Percentiles rank a stretch among this genome's conserved stretches.
phyloP scores from a whole-genome alignment of 164 flowering plant species.

The Nymphaea thermarum region DNA sequence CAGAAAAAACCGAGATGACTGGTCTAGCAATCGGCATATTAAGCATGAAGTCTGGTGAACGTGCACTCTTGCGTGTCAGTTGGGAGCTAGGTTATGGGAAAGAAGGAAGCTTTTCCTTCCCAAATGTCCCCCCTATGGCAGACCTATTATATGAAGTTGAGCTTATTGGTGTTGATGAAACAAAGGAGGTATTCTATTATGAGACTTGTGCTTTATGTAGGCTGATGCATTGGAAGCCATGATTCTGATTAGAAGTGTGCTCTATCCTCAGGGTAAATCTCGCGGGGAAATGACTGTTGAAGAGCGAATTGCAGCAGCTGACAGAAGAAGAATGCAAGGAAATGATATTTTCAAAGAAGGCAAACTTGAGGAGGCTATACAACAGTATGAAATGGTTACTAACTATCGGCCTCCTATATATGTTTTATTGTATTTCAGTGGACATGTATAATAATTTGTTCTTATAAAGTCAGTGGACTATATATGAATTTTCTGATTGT shows the following conservation, averaged over 20 bases:
- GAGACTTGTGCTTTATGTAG: background rate
- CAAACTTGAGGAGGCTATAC: constrained; percentile 94
- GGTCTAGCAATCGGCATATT: constrained; percentile 78
- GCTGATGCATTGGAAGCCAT: background rate
- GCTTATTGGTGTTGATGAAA: constrained; percentile 94
- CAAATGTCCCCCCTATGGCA: constrained; percentile 96
- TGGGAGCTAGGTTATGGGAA: constrained; percentile 95
- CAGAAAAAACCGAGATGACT: constrained; percentile 85
- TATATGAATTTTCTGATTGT: background rate
- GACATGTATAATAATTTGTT: background rate
- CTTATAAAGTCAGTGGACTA: background rate
- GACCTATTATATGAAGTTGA: constrained; percentile 89
- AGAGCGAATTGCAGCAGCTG: constrained; percentile 91
- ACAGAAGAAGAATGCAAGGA: constrained; percentile 86
- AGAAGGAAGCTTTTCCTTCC: constrained; percentile 96
- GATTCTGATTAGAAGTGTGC: background rate
- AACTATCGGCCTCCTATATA: constrained; percentile 7
- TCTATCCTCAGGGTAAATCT: constrained; percentile 61
- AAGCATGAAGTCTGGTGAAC: constrained; percentile 88
- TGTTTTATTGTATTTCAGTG: background rate
- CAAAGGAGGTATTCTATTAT: constrained; percentile 48
- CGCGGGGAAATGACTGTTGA: constrained; percentile 95
- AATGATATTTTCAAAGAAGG: constrained; percentile 79
- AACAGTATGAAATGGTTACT: constrained; percentile 95
- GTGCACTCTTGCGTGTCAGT: constrained; percentile 72